phyloP scores from a whole-genome alignment of 768 basidiomycete genomes.

The Termitomyces sp. region DNA sequence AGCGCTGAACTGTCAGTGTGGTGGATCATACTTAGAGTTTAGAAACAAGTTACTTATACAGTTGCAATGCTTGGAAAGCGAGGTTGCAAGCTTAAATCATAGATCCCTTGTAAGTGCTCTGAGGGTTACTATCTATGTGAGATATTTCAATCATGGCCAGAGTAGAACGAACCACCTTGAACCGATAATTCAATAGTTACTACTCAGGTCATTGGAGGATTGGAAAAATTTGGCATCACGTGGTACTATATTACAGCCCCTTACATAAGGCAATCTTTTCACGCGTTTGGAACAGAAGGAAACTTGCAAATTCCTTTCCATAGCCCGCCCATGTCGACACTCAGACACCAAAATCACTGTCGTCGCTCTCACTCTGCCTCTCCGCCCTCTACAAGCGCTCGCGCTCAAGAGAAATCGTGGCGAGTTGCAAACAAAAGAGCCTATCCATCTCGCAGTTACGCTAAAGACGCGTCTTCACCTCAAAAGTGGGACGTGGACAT shows the following conservation, averaged over 20 bases:
- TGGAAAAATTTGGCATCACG: slow-evolving; percentile 1
- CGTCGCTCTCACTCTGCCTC: slow-evolving; percentile 55
- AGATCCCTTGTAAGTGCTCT: too few species aligned
- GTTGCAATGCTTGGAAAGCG: too few species aligned
- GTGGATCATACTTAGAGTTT: too few species aligned
- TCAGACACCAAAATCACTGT: slow-evolving; percentile 35
- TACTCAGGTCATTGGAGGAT: not conserved
- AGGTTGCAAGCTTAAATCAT: too few species aligned
- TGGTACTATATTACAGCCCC: not conserved
- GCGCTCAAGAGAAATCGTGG: slow-evolving; percentile 34
- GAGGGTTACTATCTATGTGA: too few species aligned
- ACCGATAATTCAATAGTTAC: too few species aligned
- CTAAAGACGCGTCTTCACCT: slow-evolving; percentile 27
- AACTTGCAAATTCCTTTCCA: not conserved
- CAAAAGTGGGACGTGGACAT: slow-evolving; percentile 52
- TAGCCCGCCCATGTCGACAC: slow-evolving; percentile 28
- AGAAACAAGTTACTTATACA: too few species aligned
- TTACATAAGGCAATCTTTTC: slow-evolving; percentile 13
- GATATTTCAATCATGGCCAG: too few species aligned
- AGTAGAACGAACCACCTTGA: too few species aligned
- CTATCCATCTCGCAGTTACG: slow-evolving; percentile 36
- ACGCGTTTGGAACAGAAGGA: not conserved
- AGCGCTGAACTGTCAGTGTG: too few species aligned
- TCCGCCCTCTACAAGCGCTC: slow-evolving; percentile 32
- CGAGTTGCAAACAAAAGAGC: slow-evolving; percentile 48